Percentiles rank a stretch among this genome's conserved stretches.
Conservation (phyloP, 805 yeast genomes). For the Blastobotrys peoriensis region DNA sequence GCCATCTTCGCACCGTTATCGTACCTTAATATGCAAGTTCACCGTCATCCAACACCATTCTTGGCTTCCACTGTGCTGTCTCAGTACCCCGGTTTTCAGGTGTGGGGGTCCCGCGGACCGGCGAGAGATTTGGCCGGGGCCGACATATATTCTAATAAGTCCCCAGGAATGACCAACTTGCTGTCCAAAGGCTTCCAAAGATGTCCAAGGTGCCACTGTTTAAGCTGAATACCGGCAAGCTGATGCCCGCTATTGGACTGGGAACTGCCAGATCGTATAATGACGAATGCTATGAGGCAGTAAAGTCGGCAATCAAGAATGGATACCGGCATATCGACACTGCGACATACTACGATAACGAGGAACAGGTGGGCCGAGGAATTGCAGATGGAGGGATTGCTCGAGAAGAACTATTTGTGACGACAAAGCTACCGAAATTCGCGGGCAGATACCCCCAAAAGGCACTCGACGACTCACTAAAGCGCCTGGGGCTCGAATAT, state of each 20-base stretch:
- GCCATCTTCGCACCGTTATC: too few species aligned
- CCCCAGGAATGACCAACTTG: too few species aligned
- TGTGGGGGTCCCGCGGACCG: too few species aligned
- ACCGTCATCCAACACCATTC: too few species aligned
- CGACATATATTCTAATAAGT: too few species aligned
- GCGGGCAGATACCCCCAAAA: conserved; percentile 35
- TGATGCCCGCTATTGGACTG: conserved; percentile 62
- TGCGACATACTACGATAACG: conserved; percentile 65
- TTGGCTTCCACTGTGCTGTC: too few species aligned
- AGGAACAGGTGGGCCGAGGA: conserved; percentile 53
- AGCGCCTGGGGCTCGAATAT: conserved; percentile 50
- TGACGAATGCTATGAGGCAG: conserved; percentile 45
- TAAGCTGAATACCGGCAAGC: conserved; percentile 50
- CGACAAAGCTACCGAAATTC: conserved; percentile 56
- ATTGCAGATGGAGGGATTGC: conserved; percentile 38
- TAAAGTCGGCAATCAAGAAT: conserved; percentile 51
- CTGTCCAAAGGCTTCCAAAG: too few species aligned
- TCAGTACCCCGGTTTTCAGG: too few species aligned
- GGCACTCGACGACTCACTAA: conserved; percentile 47
- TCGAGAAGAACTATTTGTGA: conserved; percentile 51
- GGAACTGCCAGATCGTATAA: conserved; percentile 57
- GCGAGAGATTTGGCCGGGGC: too few species aligned
- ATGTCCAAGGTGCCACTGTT: conserved; percentile 22
- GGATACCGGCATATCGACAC: conserved; percentile 75
- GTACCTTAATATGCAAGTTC: too few species aligned